Evolutionary conservation across 331 rosid species (phyloP), one percentile per base, ranked within the genome.

Genomic region (Pyracantha coccinea): DNA sequence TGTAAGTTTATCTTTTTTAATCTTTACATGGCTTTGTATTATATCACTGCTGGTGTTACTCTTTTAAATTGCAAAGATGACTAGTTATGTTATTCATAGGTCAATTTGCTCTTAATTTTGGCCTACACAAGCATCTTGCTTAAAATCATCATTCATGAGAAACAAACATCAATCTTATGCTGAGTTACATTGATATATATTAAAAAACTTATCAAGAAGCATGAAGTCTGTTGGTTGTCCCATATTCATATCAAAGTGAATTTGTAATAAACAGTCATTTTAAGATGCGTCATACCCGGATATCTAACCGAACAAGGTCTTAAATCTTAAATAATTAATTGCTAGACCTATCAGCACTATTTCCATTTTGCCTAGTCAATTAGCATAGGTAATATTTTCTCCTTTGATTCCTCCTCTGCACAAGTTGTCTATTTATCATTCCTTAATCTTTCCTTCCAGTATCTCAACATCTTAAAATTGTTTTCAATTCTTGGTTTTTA

Each of bases 1-100:
- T 95, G 99, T 95, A 90, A 90, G 99, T 90, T 74, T 66, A 19
- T 63, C 65, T 47, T 74, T 75, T 75, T 69, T 83, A 15, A 68
- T 44, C 17, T 75, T 71, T 55, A 71, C 68, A 71, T 61, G 52
- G 66, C 45, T 76, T 21, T 38, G 73, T 75, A 67, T 20, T 60
- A n/a, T 77, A 8, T 71, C 28, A 33, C 41, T 77, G 82, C 27
- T 77, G 72, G 24, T 33, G 70, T 33, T 79, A 6, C 68, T 67
- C 13, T 38, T 10, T 38, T 38, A 38, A 50, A 50, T 2, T 50
- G 20, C 62, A 8, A 57, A 57, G 27, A 57, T 57, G 27, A 10
- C 62, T 59, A 47, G 17, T 69, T 27, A 14, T 17, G 25, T 21
- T 47, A 62, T 50, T 69, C 47, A 50, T 65, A 11, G 69, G 50